Evolutionary conservation across 208 protist genomes (phyloP), one percentile per base, ranked within the genome.

Genomic region (Acanthamoeba castellanii): DNA sequence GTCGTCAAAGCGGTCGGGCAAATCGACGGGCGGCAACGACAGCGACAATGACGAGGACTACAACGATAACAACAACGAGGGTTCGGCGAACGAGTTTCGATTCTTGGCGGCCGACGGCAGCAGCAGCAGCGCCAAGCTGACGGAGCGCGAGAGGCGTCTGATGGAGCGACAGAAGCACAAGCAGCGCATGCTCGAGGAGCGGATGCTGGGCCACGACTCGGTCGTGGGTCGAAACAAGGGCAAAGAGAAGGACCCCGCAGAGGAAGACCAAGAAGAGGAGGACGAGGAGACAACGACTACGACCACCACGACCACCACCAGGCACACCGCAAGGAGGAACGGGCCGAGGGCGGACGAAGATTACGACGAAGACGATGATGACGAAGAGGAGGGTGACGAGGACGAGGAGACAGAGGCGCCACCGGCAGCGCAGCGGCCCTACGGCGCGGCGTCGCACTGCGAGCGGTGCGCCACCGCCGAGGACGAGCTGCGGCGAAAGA

Each of bases 181-280:
- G 47, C 20, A 85, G 45, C 76, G 34, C 37, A 85, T 47, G 45
- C 76, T 85, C 27, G 76, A 85, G 34, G 45, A 85, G 47, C 45
- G 47, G 18, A 16, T 85, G 30, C 14, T 85, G 34, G 47, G 47
- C 37, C 14, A n/a, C 13, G 76, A 85, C 34, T 45, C 27, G 6
- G 9, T 2, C 11, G 11, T n/a, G 47, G 45, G 9, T 4, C 34
- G 45, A 9, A 14, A 85, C 34, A 85, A 85, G 76, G 76, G 34
- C 27, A 78, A 78, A 3, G 34, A 45, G 34, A 25, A 30, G 13
- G 13, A 78, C 27, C 2, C 11, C 27, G 34, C 11, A 78, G 34
- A 2, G 13, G 70, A 18, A n/a, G 70, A 78, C 27, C 18, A 3
- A 78, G 70, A 78, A 78, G 70, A 78, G 13, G 25, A 30, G 34